Percentiles rank a stretch among this genome's conserved stretches.
These are phyloP conservation scores for Tulasnella sp. DNA, from an alignment of 768 basidiomycete species.

Conservation along the genomic window DNA sequence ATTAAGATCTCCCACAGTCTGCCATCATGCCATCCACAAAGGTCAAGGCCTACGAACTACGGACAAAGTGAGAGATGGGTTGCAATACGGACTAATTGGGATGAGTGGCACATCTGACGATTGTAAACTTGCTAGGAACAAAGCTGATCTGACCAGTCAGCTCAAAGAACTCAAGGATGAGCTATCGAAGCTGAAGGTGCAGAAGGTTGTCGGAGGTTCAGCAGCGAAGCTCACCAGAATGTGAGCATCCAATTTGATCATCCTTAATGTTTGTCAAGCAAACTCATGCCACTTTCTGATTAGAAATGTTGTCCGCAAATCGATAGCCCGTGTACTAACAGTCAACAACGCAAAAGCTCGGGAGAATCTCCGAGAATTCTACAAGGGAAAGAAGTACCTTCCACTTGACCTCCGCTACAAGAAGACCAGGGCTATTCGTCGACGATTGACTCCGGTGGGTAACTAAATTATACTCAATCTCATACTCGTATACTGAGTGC, in stretches of 20 bases:
- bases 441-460: constrained; percentile 79
- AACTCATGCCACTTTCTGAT: not conserved
- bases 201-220: constrained; percentile 94
- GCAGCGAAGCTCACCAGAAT: constrained; percentile 95
- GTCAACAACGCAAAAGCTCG: constrained; percentile 98
- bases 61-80: constrained; percentile 61
- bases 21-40: constrained; percentile 52
- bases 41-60: constrained; percentile 93
- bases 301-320: constrained; percentile 94
- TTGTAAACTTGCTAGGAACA: constrained; percentile 45
- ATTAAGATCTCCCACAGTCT: not conserved
- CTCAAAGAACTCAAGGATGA: constrained; percentile 89
- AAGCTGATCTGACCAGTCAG: constrained; percentile 93
- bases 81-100: not conserved
- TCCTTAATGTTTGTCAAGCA: not conserved
- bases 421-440: constrained; percentile 96
- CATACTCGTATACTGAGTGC: constrained; percentile 7
- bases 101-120: not conserved
- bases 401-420: constrained; percentile 96
- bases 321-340: constrained; percentile 93
- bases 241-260: constrained; percentile 39
- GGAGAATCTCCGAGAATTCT: constrained; percentile 92
- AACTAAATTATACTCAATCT: not conserved
- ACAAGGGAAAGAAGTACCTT: constrained; percentile 92
- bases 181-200: constrained; percentile 85